phyloP scores from a whole-genome alignment of 345 rosid genomes.

The Linum trigynum region DNA sequence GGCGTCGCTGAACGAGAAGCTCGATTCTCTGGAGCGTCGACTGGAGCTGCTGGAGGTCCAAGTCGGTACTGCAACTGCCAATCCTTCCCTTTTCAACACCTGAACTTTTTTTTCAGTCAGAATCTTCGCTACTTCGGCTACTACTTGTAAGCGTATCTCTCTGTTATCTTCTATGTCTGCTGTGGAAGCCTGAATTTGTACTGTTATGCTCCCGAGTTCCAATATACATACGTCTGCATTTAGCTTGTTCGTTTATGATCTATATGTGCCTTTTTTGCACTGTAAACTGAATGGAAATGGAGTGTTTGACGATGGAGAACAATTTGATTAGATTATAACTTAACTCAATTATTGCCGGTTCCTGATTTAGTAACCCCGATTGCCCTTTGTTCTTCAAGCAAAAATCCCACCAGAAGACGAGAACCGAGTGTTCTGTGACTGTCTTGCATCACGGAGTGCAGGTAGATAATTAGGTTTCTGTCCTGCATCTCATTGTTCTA shows the following conservation, averaged over 20 bases:
- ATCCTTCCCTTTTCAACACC: constrained; percentile 65
- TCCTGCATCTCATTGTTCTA: too few species aligned
- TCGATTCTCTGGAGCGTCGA: constrained; percentile 79
- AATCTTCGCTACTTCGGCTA: background rate
- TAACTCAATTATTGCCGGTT: too few species aligned
- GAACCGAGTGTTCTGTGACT: too few species aligned
- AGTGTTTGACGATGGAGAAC: too few species aligned
- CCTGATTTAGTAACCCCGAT: too few species aligned
- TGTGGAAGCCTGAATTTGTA: background rate
- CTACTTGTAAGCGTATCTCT: background rate
- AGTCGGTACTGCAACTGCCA: constrained; percentile 80
- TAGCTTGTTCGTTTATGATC: background rate
- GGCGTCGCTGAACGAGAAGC: constrained; percentile 75
- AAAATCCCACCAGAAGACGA: too few species aligned
- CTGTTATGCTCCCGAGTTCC: background rate
- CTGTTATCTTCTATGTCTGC: background rate
- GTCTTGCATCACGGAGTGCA: too few species aligned
- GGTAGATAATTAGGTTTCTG: too few species aligned
- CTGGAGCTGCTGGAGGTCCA: constrained; percentile 83
- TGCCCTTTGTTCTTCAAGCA: too few species aligned
- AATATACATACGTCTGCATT: background rate
- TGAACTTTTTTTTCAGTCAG: constrained; percentile 3
- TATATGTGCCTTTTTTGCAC: background rate
- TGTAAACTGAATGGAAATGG: too few species aligned
- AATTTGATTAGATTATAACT: too few species aligned